These are phyloP conservation scores for Pythium biforme DNA, from an alignment of 352 stramenopile genomes.

Conservation along the genomic window DNA sequence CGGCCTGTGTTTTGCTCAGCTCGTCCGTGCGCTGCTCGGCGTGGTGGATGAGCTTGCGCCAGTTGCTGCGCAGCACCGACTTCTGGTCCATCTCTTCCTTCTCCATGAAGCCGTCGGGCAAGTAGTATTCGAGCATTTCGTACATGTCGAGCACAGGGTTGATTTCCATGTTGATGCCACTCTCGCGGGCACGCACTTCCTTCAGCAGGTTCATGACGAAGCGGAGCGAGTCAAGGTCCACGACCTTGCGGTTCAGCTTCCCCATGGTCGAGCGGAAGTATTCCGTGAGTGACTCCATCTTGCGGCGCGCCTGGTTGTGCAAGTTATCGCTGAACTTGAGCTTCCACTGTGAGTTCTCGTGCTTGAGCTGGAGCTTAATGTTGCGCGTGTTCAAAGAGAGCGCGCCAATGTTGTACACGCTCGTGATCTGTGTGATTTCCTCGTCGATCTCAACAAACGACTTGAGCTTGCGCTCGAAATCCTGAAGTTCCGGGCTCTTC, in stretches of 20 bases:
- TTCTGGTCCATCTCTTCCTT: constrained; percentile 99
- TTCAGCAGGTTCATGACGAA: constrained; percentile 98
- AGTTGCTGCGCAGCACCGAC: constrained; percentile 95
- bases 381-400: constrained; percentile 96
- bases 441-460: constrained; percentile 95
- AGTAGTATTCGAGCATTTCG: constrained; percentile 94
- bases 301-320: constrained; percentile 91
- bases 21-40: constrained; percentile 94
- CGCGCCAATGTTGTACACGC: constrained; percentile 96
- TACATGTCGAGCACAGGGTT: constrained; percentile 99
- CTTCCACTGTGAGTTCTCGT: constrained; percentile 97
- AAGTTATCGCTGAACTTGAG: constrained; percentile 97
- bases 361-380: constrained; percentile 95
- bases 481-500: constrained; percentile 93
- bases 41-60: constrained; percentile 96
- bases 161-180: constrained; percentile 98
- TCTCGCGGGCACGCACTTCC: constrained; percentile 96
- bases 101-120: constrained; percentile 96
- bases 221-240: constrained; percentile 95
- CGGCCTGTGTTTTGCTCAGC: constrained; percentile 93
- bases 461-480: constrained; percentile 96
- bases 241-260: constrained; percentile 92
- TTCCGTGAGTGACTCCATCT: constrained; percentile 94
- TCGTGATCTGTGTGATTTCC: constrained; percentile 86
- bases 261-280: constrained; percentile 95